These are phyloP conservation scores for Calonectria pteridis DNA, from an alignment of 2,329 filamentous ascomycete genomes.

Conservation along the genomic window DNA sequence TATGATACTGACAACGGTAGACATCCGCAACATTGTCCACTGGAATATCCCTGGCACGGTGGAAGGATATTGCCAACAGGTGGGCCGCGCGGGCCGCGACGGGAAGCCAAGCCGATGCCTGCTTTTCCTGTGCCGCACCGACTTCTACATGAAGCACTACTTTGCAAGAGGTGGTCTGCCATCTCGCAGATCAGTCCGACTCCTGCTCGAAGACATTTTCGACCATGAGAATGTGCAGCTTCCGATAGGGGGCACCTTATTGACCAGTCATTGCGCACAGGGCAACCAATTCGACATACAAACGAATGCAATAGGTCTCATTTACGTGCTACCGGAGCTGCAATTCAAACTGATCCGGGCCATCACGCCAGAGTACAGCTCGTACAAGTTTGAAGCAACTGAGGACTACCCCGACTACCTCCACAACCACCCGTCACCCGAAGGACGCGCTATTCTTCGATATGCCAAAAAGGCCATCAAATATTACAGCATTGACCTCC, in stretches of 20 bases:
- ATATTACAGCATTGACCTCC: slow-evolving; percentile 62
- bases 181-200: slow-evolving; percentile 60
- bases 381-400: slow-evolving; percentile 63
- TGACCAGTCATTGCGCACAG: slow-evolving; percentile 59
- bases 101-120: slow-evolving; percentile 67
- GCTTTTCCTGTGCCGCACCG: slow-evolving; percentile 68
- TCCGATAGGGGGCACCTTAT: slow-evolving; percentile 40
- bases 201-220: slow-evolving; percentile 66
- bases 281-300: slow-evolving; percentile 66
- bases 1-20: slow-evolving; percentile 36
- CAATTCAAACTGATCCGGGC: slow-evolving; percentile 68
- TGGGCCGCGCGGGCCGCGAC: slow-evolving; percentile 68
- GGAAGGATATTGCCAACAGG: slow-evolving; percentile 70
- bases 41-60: slow-evolving; percentile 64
- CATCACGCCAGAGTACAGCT: slow-evolving; percentile 68
- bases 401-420: slow-evolving; percentile 47
- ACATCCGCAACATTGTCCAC: slow-evolving; percentile 68
- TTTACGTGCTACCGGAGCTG: slow-evolving; percentile 71
- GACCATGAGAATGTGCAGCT: slow-evolving; percentile 41
- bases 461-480: slow-evolving; percentile 56
- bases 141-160: slow-evolving; percentile 69
- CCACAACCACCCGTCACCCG: slow-evolving; percentile 53
- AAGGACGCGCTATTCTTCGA: slow-evolving; percentile 58
- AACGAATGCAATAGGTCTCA: slow-evolving; percentile 60
- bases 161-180: slow-evolving; percentile 72